Evolutionary conservation across 208 protist genomes (phyloP).

Genomic region (Lotmaria passim): DNA sequence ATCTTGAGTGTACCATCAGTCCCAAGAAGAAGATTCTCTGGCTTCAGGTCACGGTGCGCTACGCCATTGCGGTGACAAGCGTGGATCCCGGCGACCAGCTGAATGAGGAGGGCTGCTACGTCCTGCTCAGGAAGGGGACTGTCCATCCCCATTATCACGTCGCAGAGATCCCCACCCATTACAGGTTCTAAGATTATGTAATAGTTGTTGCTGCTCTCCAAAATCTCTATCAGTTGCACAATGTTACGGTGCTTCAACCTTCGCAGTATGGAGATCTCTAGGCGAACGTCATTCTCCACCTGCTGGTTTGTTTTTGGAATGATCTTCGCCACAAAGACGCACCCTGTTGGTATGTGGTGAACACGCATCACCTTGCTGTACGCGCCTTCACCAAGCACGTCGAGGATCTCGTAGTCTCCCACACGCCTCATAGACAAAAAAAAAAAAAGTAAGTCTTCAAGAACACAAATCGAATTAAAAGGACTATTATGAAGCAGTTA

Average conservation of each 20-base stretch:
- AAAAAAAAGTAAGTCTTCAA: background rate
- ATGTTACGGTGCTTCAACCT: conserved; percentile 84
- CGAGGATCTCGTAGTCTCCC: conserved; percentile 87
- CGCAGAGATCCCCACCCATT: conserved; percentile 84
- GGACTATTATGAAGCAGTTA: background rate
- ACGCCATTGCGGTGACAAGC: conserved; percentile 85
- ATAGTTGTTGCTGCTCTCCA: conserved; percentile 85
- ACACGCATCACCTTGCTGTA: conserved; percentile 88
- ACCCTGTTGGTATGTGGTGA: conserved; percentile 67
- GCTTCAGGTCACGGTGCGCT: conserved; percentile 94
- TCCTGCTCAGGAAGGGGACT: conserved; percentile 61
- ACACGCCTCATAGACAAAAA: conserved; percentile 56
- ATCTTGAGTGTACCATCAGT: conserved; percentile 80
- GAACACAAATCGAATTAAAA: conserved; percentile 1
- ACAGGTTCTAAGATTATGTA: conserved; percentile 91
- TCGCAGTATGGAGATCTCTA: conserved; percentile 85
- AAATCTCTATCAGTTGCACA: conserved; percentile 84
- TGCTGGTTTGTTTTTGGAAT: conserved; percentile 71
- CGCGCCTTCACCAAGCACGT: conserved; percentile 74
- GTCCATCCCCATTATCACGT: conserved; percentile 66
- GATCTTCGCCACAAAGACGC: conserved; percentile 84
- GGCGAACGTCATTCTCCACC: conserved; percentile 72
- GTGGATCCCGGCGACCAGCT: conserved; percentile 73
- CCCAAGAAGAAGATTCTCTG: conserved; percentile 93
- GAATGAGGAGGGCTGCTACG: conserved; percentile 70